Base-by-base conservation (phyloP, 2,329 filamentous ascomycete species). In the Fusarium euwallaceae region DNA sequence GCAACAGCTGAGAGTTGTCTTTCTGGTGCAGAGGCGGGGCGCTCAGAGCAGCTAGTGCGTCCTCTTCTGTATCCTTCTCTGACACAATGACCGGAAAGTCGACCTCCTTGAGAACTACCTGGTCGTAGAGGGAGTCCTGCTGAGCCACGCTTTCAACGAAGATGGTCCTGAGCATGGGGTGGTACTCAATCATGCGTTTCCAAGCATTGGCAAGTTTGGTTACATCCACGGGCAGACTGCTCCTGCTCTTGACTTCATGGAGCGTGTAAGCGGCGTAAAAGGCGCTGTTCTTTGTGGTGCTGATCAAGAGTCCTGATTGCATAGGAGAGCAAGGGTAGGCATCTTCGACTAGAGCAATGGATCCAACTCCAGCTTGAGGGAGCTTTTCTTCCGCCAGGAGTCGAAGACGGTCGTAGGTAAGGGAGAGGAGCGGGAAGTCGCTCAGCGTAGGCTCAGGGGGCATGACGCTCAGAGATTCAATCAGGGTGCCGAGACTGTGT, bases 81-180 rank as follows among this genome's bases (percentile, higher is more conserved):
- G 56, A 73, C 3, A 65, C 45, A 16, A 61, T 53, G 22, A 69
- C 27, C 2, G 72, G 65, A 3, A 37, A 41, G 24, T 77, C 5
- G 8, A 73, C 66, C 29, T 69, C 37, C n/a, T 64, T 79, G 9
- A 88, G 78, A 2, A 88, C 80, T 5, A 88, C 81, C 72, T 86
- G 86, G 61, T 88, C 86, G 53, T 84, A 88, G 1, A 88, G 79
- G 0, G 86, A 85, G 9, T 84, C 81, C 5, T 76, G 64, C 66
- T 83, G 81, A 14, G 84, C 83, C 14, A 86, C 81, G 27, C 86
- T 88, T 63, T 86, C 85, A 41, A 84, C 82, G 64, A 88, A 88
- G 22, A 88, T 79, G 0, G 86, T 87, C 61, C 86, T 78, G 48
- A 88, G 76, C 10, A 86, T 84, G 0, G 85, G 70, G 62, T 88